phyloP scores from a whole-genome alignment of 495 filamentous ascomycete genomes.

The Cudoniella acicularis region DNA sequence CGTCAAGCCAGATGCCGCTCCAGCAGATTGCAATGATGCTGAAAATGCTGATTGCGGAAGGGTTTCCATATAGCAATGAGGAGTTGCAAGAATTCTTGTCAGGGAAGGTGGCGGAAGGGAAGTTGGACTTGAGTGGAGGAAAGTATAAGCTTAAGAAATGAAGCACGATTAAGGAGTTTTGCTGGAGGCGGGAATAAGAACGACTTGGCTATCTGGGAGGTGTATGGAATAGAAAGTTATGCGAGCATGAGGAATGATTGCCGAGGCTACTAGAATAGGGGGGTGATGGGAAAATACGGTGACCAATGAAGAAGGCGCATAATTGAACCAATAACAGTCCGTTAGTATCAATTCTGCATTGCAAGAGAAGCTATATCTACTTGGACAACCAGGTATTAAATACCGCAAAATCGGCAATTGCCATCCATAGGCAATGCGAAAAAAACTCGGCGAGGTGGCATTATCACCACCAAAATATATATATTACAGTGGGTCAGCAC shows the following conservation, averaged over 20 bases:
- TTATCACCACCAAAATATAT: not conserved
- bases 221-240: too few species aligned
- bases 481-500: not conserved
- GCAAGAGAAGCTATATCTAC: too few species aligned
- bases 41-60: conserved; percentile 80
- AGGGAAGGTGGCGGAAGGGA: conserved; percentile 66
- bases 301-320: not conserved
- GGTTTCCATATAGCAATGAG: conserved; percentile 74
- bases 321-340: too few species aligned
- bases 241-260: too few species aligned
- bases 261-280: not conserved
- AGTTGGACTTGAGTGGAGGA: conserved; percentile 70
- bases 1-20: conserved; percentile 68
- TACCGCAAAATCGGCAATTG: too few species aligned
- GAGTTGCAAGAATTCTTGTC: conserved; percentile 74
- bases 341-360: too few species aligned
- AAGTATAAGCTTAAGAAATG: conserved; percentile 63
- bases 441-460: not conserved
- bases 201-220: too few species aligned
- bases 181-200: too few species aligned
- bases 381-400: too few species aligned
- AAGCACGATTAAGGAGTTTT: not conserved
- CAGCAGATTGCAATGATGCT: conserved; percentile 89
- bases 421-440: too few species aligned
- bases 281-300: not conserved